These are phyloP conservation scores for Malassezia japonica DNA, from an alignment of 1,284 basidiomycete species.

Conservation along the genomic window DNA sequence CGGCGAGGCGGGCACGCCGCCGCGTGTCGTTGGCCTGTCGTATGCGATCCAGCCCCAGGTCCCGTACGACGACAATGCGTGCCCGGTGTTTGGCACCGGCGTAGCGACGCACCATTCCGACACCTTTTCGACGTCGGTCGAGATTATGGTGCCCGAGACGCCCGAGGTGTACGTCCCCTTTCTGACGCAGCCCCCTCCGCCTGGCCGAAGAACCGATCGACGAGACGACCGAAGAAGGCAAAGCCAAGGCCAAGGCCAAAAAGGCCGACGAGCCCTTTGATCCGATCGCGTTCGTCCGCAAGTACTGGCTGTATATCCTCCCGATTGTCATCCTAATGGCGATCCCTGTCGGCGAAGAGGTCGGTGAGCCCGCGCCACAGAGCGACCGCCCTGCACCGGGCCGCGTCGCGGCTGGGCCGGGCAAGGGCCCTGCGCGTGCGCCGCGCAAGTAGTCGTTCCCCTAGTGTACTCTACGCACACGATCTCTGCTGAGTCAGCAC, in stretches of 20 bases:
- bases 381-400: neutral
- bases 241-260: constrained; percentile 19
- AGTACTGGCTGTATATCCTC: constrained; percentile 35
- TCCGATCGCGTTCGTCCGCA: constrained; percentile 26
- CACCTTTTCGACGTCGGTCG: neutral
- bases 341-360: constrained; percentile 22
- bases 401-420: constrained; percentile 6
- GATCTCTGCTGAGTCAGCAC: neutral
- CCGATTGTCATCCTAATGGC: constrained; percentile 25
- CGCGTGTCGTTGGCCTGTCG: neutral
- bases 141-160: neutral
- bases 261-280: constrained; percentile 16
- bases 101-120: neutral
- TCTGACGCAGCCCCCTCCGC: neutral
- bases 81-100: constrained; percentile 5
- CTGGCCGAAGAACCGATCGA: neutral
- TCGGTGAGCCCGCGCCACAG: neutral
- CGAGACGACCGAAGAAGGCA: constrained; percentile 13
- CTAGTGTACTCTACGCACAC: too few species aligned
- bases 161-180: neutral
- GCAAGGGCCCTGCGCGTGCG: neutral
- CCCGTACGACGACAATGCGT: neutral
- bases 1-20: neutral
- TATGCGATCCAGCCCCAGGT: constrained; percentile 5
- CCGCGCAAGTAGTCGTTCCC: too few species aligned